These are phyloP conservation scores for Astragalus glycyphyllos DNA, from an alignment of 306 rosid species.

Conservation along the genomic window DNA sequence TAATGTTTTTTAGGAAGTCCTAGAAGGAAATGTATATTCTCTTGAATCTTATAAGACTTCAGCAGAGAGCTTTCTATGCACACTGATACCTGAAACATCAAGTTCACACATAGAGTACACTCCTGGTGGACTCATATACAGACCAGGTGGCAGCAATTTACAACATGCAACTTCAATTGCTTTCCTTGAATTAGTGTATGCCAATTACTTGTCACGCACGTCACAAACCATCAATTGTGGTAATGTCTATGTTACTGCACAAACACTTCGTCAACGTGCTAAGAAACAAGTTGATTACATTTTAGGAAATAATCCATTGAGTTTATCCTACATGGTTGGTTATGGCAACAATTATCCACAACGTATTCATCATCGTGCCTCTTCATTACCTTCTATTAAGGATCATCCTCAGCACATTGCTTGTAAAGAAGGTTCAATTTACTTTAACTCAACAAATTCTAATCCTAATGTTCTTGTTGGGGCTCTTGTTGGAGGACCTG, in stretches of 20 bases:
- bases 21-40: constrained; percentile 65
- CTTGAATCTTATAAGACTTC: constrained; percentile 79
- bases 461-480: constrained; percentile 84
- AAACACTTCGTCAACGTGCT: constrained; percentile 67
- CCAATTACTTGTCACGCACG: constrained; percentile 69
- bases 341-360: constrained; percentile 69
- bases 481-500: constrained; percentile 91
- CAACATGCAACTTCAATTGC: constrained; percentile 85
- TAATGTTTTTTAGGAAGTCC: constrained; percentile 62
- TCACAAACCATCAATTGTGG: constrained; percentile 76
- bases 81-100: constrained; percentile 73
- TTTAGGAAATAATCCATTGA: constrained; percentile 76
- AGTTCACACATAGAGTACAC: constrained; percentile 79
- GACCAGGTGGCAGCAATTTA: constrained; percentile 92
- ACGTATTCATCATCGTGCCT: constrained; percentile 86
- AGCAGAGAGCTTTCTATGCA: constrained; percentile 89
- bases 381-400: constrained; percentile 80
- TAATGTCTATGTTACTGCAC: constrained; percentile 59
- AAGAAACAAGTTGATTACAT: constrained; percentile 91
- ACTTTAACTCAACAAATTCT: constrained; percentile 73
- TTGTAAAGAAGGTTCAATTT: constrained; percentile 77
- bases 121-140: constrained; percentile 89
- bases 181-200: constrained; percentile 77
- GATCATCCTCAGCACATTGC: constrained; percentile 77
- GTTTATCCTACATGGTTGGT: constrained; percentile 93